phyloP scores from a whole-genome alignment of 345 rosid genomes.

The Eutrema japonicum region DNA sequence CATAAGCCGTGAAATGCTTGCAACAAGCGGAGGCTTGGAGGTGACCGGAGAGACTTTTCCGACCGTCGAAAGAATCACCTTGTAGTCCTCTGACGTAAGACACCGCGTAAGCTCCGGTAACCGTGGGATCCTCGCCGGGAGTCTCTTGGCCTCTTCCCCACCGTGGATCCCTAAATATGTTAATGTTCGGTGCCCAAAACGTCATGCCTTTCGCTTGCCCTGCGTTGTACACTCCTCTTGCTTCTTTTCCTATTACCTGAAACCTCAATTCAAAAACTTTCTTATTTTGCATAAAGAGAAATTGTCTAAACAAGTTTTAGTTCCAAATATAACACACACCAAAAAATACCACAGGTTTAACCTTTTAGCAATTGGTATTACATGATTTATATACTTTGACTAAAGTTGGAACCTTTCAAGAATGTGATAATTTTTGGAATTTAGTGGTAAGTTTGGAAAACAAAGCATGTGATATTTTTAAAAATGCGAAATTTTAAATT shows the following conservation, averaged over 20 bases:
- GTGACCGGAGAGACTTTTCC: slow-evolving; percentile 41
- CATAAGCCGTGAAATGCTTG: slow-evolving; percentile 93
- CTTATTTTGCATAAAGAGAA: not conserved
- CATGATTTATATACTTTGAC: not conserved
- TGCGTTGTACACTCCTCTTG: slow-evolving; percentile 67
- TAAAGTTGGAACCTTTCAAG: not conserved
- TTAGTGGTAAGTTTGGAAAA: not conserved
- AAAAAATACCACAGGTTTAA: not conserved
- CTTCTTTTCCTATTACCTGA: slow-evolving; percentile 68
- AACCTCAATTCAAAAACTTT: not conserved
- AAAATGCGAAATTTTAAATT: not conserved
- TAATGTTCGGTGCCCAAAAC: slow-evolving; percentile 83
- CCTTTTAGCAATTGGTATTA: too few species aligned
- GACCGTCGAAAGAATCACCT: slow-evolving; percentile 59
- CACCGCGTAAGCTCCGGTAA: slow-evolving; percentile 66
- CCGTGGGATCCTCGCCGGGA: slow-evolving; percentile 82
- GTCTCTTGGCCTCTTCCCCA: slow-evolving; percentile 97
- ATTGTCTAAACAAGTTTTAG: not conserved
- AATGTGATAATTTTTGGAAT: not conserved
- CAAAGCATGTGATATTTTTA: not conserved
- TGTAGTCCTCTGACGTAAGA: slow-evolving; percentile 81
- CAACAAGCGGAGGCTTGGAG: slow-evolving; percentile 84
- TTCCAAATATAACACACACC: not conserved
- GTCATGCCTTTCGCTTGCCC: slow-evolving; percentile 76
- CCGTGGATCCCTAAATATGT: slow-evolving; percentile 87